Evolutionary conservation across 2,329 filamentous ascomycete species (phyloP).

Genomic region (Blastomyces silverae): DNA sequence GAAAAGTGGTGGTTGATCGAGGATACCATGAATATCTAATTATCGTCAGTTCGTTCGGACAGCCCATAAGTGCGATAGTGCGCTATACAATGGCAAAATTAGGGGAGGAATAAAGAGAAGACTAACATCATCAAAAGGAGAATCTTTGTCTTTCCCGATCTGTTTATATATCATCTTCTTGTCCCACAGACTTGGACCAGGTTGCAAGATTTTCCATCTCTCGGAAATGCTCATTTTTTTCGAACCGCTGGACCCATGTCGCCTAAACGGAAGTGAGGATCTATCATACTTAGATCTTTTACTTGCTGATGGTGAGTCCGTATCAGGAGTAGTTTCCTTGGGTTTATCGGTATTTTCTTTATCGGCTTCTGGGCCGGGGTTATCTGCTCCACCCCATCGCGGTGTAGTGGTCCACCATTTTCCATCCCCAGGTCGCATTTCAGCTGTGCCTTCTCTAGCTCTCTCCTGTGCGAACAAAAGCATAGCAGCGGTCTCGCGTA

Average conservation of each 20-base stretch:
- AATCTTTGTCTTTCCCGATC: slow-evolving; percentile 47
- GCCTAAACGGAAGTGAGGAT: slow-evolving; percentile 29
- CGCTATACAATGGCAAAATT: slow-evolving; percentile 10
- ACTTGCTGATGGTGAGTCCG: slow-evolving; percentile 29
- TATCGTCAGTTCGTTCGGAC: neutral
- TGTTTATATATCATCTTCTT: slow-evolving; percentile 50
- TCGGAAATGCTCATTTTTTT: slow-evolving; percentile 44
- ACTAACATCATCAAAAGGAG: slow-evolving; percentile 50
- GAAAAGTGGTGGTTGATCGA: slow-evolving; percentile 57
- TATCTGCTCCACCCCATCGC: slow-evolving; percentile 50
- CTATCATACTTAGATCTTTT: slow-evolving; percentile 37
- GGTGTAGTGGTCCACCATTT: slow-evolving; percentile 55
- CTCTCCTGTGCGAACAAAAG: slow-evolving; percentile 56
- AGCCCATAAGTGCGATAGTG: slow-evolving; percentile 2
- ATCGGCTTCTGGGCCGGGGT: slow-evolving; percentile 33
- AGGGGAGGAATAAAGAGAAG: neutral
- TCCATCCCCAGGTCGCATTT: slow-evolving; percentile 48
- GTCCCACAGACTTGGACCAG: slow-evolving; percentile 51
- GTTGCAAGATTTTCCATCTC: slow-evolving; percentile 49
- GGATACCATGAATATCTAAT: slow-evolving; percentile 55
- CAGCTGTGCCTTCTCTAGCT: slow-evolving; percentile 48
- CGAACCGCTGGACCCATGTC: slow-evolving; percentile 30
- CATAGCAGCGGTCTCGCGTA: slow-evolving; percentile 53
- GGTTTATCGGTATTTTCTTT: slow-evolving; percentile 29
- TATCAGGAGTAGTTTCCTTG: slow-evolving; percentile 24